Conservation (phyloP, 1,284 basidiomycete genomes). For the Irpex sp. region DNA sequence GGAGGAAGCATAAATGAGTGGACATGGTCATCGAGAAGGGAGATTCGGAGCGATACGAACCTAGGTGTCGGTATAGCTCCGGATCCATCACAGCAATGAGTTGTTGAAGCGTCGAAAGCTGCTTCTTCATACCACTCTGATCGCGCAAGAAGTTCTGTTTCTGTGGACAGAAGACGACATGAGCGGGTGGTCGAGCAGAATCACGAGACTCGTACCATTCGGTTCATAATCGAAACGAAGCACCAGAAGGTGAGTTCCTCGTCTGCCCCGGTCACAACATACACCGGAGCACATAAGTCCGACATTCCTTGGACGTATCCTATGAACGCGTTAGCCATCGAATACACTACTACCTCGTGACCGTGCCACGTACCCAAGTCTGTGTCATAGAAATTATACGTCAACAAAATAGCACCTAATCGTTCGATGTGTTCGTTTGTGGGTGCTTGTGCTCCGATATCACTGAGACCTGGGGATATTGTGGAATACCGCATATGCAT, state of each 20-base stretch:
- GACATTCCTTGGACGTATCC: slow-evolving; percentile 98
- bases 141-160: slow-evolving; percentile 95
- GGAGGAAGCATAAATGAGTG: background rate
- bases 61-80: slow-evolving; percentile 84
- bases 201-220: slow-evolving; percentile 63
- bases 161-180: slow-evolving; percentile 35
- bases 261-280: slow-evolving; percentile 87
- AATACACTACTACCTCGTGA: slow-evolving; percentile 4
- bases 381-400: slow-evolving; percentile 90
- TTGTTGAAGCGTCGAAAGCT: slow-evolving; percentile 86
- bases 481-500: slow-evolving; percentile 50
- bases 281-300: slow-evolving; percentile 91
- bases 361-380: slow-evolving; percentile 65
- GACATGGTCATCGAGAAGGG: background rate
- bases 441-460: slow-evolving; percentile 80
- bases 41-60: slow-evolving; percentile 33
- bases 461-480: slow-evolving; percentile 65
- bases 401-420: slow-evolving; percentile 80
- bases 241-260: slow-evolving; percentile 95
- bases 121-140: slow-evolving; percentile 96
- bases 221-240: slow-evolving; percentile 92
- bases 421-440: slow-evolving; percentile 85
- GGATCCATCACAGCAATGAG: slow-evolving; percentile 93
- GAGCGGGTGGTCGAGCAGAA: background rate
- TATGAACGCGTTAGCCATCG: slow-evolving; percentile 25